Percentiles rank a stretch among this genome's conserved stretches.
These are phyloP conservation scores for Taiwanofungus camphoratus DNA, from an alignment of 1,284 basidiomycete species.

Conservation along the genomic window DNA sequence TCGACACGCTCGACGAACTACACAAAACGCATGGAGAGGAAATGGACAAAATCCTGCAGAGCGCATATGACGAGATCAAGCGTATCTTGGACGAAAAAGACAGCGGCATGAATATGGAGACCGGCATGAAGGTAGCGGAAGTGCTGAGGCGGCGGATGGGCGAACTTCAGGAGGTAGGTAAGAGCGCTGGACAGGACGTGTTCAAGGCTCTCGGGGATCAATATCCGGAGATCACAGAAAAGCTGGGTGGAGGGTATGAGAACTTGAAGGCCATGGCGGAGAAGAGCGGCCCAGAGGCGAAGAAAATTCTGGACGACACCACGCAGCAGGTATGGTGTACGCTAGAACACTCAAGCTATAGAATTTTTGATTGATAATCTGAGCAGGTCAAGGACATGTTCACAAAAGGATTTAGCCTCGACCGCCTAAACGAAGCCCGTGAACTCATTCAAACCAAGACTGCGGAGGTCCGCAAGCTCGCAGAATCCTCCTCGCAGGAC, in stretches of 20 bases:
- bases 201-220: constrained; percentile 24
- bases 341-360: background rate
- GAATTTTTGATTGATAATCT: background rate
- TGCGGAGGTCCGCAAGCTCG: constrained; percentile 23
- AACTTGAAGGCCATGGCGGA: constrained; percentile 30
- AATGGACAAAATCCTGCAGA: constrained; percentile 34
- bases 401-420: constrained; percentile 23
- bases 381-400: constrained; percentile 24
- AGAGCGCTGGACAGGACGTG: constrained; percentile 27
- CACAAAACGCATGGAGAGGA: constrained; percentile 38
- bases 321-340: constrained; percentile 22
- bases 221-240: constrained; percentile 30
- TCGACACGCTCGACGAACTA: constrained; percentile 38
- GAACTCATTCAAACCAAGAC: constrained; percentile 26
- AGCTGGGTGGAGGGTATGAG: constrained; percentile 28
- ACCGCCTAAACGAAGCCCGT: constrained; percentile 22
- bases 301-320: constrained; percentile 30
- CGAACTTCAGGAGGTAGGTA: constrained; percentile 28
- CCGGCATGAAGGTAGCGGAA: constrained; percentile 27
- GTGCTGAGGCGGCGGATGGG: constrained; percentile 24
- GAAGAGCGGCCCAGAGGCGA: constrained; percentile 31
- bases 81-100: constrained; percentile 27
- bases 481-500: constrained; percentile 21
- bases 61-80: constrained; percentile 34
- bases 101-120: constrained; percentile 24